These are phyloP conservation scores for Umbellularia californica DNA, from an alignment of 164 flowering plant species.

Conservation along the genomic window DNA sequence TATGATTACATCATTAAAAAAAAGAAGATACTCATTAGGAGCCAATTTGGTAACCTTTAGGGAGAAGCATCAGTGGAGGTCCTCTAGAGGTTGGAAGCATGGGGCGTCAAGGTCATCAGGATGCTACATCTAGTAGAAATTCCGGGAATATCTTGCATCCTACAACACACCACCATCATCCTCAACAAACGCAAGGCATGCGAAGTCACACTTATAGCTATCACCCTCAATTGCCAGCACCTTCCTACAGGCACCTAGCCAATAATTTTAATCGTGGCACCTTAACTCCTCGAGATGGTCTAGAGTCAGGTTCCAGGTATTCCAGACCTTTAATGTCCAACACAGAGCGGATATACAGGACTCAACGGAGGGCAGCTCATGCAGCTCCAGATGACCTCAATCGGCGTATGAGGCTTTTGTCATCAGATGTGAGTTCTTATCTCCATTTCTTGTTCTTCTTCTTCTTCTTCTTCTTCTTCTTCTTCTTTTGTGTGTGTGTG, in stretches of 20 bases:
- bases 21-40: too few species aligned
- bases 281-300: conserved; percentile 29
- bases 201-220: conserved; percentile 30
- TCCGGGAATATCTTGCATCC: conserved; percentile 37
- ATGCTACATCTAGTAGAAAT: conserved; percentile 31
- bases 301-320: conserved; percentile 37
- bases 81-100: conserved; percentile 35
- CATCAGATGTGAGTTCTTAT: conserved; percentile 47
- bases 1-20: too few species aligned
- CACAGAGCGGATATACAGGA: conserved; percentile 42
- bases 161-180: conserved; percentile 34
- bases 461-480: too few species aligned
- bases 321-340: conserved; percentile 35
- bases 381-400: conserved; percentile 34
- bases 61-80: conserved; percentile 35
- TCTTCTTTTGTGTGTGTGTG: too few species aligned
- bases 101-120: conserved; percentile 40
- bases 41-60: conserved; percentile 22
- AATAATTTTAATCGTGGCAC: conserved; percentile 14
- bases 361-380: conserved; percentile 38
- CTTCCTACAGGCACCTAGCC: conserved; percentile 32
- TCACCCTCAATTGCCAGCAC: conserved; percentile 37
- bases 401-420: conserved; percentile 45
- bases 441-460: neutral
- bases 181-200: conserved; percentile 38